A percentile compares a stretch with the other conserved stretches of the same genome.
Conservation (phyloP, 1,284 basidiomycete genomes). For the Sanghuangporus weigelae region DNA sequence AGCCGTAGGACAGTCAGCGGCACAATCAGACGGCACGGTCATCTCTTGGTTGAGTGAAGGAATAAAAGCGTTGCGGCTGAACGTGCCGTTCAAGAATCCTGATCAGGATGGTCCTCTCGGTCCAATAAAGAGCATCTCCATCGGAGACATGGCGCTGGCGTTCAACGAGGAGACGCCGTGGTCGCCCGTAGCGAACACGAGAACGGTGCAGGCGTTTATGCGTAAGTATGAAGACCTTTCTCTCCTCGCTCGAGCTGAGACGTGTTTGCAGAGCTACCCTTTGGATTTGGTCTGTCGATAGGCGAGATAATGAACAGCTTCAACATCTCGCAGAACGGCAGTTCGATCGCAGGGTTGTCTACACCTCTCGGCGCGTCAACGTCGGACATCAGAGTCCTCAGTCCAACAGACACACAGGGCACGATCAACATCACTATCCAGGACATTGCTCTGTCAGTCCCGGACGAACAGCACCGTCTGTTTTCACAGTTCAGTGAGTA, state of each 20-base stretch:
- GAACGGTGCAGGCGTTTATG: conserved; percentile 54
- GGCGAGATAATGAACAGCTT: conserved; percentile 63
- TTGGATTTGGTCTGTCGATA: conserved; percentile 70
- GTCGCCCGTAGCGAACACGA: conserved; percentile 53
- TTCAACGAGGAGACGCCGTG: conserved; percentile 57
- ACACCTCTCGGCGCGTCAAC: conserved; percentile 60
- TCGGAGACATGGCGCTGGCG: conserved; percentile 55
- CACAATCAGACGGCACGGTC: conserved; percentile 47
- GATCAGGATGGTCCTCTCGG: conserved; percentile 39
- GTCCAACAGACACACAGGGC: conserved; percentile 56
- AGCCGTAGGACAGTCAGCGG: conserved; percentile 54
- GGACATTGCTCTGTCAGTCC: conserved; percentile 48
- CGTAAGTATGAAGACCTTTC: conserved; percentile 30
- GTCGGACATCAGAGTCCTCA: conserved; percentile 47
- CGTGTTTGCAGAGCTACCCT: conserved; percentile 51
- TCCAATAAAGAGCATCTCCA: conserved; percentile 64
- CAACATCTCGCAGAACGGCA: conserved; percentile 50
- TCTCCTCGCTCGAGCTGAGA: background rate
- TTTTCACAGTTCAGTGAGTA: conserved; percentile 57
- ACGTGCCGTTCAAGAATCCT: conserved; percentile 58
- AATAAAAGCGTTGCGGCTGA: conserved; percentile 48
- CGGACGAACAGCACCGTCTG: conserved; percentile 41
- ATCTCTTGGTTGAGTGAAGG: conserved; percentile 70
- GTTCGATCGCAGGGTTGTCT: conserved; percentile 46
- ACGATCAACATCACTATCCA: conserved; percentile 62